These are phyloP conservation scores for Avena atlantica DNA, from an alignment of 176 grass and related monocot species.

Conservation along the genomic window DNA sequence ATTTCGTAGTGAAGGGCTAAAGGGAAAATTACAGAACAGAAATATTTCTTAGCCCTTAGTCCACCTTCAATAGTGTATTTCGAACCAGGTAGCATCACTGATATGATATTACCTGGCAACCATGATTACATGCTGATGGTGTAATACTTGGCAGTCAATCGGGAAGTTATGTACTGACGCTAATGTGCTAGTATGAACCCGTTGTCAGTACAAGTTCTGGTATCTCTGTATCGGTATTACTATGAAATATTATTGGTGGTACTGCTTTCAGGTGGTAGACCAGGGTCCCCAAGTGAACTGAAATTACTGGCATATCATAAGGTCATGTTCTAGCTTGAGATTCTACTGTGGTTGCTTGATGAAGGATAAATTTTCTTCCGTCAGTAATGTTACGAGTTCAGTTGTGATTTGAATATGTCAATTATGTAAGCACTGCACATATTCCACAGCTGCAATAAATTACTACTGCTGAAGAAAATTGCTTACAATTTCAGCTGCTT, in stretches of 20 bases:
- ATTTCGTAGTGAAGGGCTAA: background rate
- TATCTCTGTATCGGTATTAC: background rate
- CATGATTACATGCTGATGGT: background rate
- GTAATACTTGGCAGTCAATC: slow-evolving; percentile 4
- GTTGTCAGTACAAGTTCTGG: background rate
- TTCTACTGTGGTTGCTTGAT: slow-evolving; percentile 17
- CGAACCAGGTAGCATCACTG: background rate
- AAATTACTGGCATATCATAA: slow-evolving; percentile 13
- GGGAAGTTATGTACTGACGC: background rate
- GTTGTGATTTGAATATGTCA: slow-evolving; percentile 1
- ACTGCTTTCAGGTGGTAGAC: background rate
- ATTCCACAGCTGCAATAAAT: background rate
- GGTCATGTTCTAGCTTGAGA: background rate
- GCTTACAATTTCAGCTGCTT: slow-evolving; percentile 83
- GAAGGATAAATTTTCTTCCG: background rate
- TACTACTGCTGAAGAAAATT: slow-evolving; percentile 26
- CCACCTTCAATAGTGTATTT: background rate
- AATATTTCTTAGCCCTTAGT: background rate
- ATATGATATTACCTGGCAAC: background rate
- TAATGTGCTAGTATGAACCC: background rate
- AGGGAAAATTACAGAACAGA: slow-evolving; percentile 15
- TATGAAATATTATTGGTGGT: background rate
- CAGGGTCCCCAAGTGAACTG: background rate
- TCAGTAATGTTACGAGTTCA: background rate
- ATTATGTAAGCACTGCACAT: background rate